Evolutionary conservation across 2,329 filamentous ascomycete genomes (phyloP).

Genomic region (Paraconiothyrium sp.): DNA sequence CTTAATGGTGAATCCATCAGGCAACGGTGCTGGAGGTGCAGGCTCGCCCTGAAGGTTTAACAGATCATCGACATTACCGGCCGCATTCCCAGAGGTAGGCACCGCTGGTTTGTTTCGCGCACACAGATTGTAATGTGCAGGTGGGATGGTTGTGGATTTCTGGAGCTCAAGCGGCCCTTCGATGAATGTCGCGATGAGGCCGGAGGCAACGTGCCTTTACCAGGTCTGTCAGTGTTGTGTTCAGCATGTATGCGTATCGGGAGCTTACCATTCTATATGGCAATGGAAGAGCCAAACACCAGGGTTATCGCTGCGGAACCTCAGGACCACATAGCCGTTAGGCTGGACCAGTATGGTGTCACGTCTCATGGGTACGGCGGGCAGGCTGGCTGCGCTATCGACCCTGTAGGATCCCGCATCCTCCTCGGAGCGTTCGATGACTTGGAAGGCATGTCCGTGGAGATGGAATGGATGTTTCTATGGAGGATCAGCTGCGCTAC

Average conservation of each 20-base stretch:
- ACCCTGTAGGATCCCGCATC: slow-evolving; percentile 59
- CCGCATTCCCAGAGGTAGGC: slow-evolving; percentile 74
- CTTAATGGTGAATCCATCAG: slow-evolving; percentile 73
- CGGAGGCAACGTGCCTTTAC: slow-evolving; percentile 50
- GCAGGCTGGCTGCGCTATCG: slow-evolving; percentile 41
- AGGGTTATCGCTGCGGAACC: slow-evolving; percentile 64
- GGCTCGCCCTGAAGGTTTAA: slow-evolving; percentile 66
- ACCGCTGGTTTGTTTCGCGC: slow-evolving; percentile 65
- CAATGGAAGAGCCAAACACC: slow-evolving; percentile 46
- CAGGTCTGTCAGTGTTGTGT: no score
- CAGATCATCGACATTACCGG: slow-evolving; percentile 71
- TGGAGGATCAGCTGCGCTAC: slow-evolving; percentile 33
- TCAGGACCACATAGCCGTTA: slow-evolving; percentile 63
- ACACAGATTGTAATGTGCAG: slow-evolving; percentile 70
- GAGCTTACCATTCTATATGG: slow-evolving; percentile 45
- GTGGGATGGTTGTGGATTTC: slow-evolving; percentile 57
- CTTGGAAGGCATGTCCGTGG: slow-evolving; percentile 62
- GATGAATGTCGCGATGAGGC: slow-evolving; percentile 62
- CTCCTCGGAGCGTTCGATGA: slow-evolving; percentile 43
- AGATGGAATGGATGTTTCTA: slow-evolving; percentile 75
- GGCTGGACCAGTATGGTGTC: slow-evolving; percentile 65
- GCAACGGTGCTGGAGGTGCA: slow-evolving; percentile 63
- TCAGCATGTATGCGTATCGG: neutral
- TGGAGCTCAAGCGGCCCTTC: slow-evolving; percentile 68
- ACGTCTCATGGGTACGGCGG: slow-evolving; percentile 56